These are phyloP conservation scores for Endotrypanum monterogeii DNA, from an alignment of 208 protist genomes.

Conservation along the genomic window DNA sequence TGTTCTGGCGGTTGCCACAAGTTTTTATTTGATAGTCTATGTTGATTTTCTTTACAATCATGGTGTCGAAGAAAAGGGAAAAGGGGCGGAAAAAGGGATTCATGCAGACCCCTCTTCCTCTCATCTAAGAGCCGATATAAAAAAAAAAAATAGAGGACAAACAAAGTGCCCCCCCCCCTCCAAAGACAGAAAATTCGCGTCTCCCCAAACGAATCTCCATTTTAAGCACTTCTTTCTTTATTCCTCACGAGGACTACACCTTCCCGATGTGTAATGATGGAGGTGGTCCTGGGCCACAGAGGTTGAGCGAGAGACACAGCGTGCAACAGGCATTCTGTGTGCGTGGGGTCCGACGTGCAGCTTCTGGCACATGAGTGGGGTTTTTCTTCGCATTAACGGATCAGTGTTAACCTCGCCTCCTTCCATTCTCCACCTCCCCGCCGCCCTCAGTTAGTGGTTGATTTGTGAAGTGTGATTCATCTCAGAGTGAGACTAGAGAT, in stretches of 20 bases:
- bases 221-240: background rate
- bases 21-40: background rate
- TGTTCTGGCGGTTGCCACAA: background rate
- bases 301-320: background rate
- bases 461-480: background rate
- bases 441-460: background rate
- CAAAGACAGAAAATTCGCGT: background rate
- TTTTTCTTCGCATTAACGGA: background rate
- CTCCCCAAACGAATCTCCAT: background rate
- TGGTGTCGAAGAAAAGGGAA: constrained; percentile 1
- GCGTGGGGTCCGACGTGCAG: background rate
- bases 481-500: background rate
- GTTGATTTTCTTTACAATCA: background rate
- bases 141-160: background rate
- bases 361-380: background rate
- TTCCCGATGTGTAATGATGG: background rate
- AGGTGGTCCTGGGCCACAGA: too few species aligned
- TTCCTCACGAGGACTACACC: background rate
- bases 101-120: background rate
- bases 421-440: background rate
- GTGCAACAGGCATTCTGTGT: background rate
- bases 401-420: background rate
- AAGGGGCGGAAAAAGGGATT: too few species aligned
- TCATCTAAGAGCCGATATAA: background rate
- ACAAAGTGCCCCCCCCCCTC: background rate